phyloP scores from a whole-genome alignment of 306 rosid species.

The Castanea sativa region DNA sequence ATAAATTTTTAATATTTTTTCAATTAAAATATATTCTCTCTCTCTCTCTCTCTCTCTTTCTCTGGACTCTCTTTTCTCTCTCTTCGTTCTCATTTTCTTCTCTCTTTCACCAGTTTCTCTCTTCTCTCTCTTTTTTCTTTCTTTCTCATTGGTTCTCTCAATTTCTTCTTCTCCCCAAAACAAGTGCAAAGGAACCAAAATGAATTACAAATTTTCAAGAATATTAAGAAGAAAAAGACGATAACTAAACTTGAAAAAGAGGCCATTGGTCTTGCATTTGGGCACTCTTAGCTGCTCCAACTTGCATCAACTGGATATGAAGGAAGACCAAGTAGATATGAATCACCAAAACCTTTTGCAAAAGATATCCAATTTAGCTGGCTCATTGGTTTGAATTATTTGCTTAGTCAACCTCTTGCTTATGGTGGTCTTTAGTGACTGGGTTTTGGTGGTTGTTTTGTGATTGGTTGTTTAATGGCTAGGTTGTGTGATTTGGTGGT shows the following conservation, averaged over 20 bases:
- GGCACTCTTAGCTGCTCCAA: slow-evolving; percentile 3
- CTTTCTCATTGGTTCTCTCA: too few relatives aligned
- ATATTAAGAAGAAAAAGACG: neutral
- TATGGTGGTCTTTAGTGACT: slow-evolving; percentile 45
- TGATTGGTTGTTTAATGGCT: too few relatives aligned
- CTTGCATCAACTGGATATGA: slow-evolving; percentile 11
- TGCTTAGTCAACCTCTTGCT: slow-evolving; percentile 71
- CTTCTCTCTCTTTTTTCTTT: too few relatives aligned
- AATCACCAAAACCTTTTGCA: neutral
- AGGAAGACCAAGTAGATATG: slow-evolving; percentile 5
- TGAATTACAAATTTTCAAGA: neutral
- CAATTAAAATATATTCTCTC: too few relatives aligned
- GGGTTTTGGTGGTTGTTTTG: too few relatives aligned
- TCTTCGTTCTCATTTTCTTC: too few relatives aligned
- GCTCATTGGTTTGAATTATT: slow-evolving; percentile 21
- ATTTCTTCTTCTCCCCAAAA: neutral
- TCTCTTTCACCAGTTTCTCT: too few relatives aligned
- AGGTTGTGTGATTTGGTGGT: too few relatives aligned
- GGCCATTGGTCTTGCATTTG: slow-evolving; percentile 2
- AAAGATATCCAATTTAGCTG: neutral
- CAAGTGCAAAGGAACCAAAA: slow-evolving; percentile 9
- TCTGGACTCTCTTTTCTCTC: too few relatives aligned
- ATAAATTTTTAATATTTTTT: too few relatives aligned
- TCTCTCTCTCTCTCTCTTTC: too few relatives aligned
- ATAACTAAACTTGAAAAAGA: neutral